Base-by-base conservation (phyloP, 441 rosid genomes). In the Theobroma grandiflorum region DNA sequence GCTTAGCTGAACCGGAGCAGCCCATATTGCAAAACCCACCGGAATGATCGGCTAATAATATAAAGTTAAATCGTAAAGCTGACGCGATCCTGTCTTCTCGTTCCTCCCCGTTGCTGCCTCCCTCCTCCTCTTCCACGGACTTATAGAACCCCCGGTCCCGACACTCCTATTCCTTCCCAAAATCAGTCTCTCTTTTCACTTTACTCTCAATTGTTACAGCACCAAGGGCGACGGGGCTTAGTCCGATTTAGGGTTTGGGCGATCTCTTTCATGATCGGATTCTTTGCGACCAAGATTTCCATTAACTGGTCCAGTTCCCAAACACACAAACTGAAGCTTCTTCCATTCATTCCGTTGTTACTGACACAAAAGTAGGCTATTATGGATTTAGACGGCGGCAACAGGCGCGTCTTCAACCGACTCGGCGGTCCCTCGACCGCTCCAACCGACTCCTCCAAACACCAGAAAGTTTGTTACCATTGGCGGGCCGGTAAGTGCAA, bases 401-500 rank as follows among this genome's bases (percentile, higher is more conserved):
- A 85, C 82, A 90, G 87, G 70, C 93, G 98, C 77, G 93, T 93
- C 64, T 95, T 91, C 80, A 85, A 91, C 8, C 88, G 99, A 53
- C 89, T 90, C 62, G 95, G 91, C 6, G 89, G 85, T 50, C 80
- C 89, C 6, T 73, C 61, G n/a, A 55, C 88, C n/a, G 75, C 87
- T 12, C 69, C 83, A n/a, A 40, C 82, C 5, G 92, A 83, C 74
- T 22, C 85, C 18, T 81, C 57, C 38, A 78, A 78, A 22, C n/a
- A 90, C 11, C 97, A 92, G 77, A 90, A 88, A 73, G 99, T 95
- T 18, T 95, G 98, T 78, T 91, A 20, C 82, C 95, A 90, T 80
- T 95, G 99, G 99, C 88, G 93, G 79, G 95, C 98, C 10, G 99
- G 99, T 2, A 90, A 88, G 79, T 95, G 99, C 80, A 88, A 8